Evolutionary conservation across 441 rosid genomes (phyloP), one percentile per base, ranked within the genome.

Genomic region (Biscutella auriculata): DNA sequence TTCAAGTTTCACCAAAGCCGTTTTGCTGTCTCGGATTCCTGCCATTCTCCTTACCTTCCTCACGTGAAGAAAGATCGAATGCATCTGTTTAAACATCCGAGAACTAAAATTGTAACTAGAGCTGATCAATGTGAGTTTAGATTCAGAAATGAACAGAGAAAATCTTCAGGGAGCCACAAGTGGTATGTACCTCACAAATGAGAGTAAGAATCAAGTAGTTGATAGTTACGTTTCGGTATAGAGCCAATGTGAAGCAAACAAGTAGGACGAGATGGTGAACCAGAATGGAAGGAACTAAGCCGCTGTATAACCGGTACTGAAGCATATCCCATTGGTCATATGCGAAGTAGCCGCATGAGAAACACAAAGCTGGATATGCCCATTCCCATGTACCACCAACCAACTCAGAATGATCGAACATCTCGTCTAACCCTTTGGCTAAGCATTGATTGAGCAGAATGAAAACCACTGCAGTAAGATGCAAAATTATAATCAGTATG

Each of bases 311-410:
- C 32, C 76, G 76, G 66, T 82, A 82, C 48, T 60, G 77, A 73
- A 87, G 79, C 98, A 91, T 85, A 74, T 91, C 98, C 84, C 79
- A 80, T 56, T 87, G 96, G 75, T 91, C 98, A 76, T 91, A 91
- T 0, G 95, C 96, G 53, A 91, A 91, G 76, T 91, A 91, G 41
- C 98, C 96, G 44, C 93, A 85, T 7, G 96, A 91, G 67, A 87
- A 79, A 73, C 98, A 85, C 62, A 91, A 58, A 65, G 88, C 85
- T 16, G 78, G 82, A 36, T 83, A 82, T 14, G 96, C 93, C 95
- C 87, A 82, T 12, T 73, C 76, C 98, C 98, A 87, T 13, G 79
- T 62, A 73, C 73, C 73, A 57, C 74, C 80, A 53, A 85, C 75
- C 59, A 91, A 78, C 51, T 75, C 75, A 0, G 80, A 69, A 62